A percentile compares a stretch with the other conserved stretches of the same genome.
These are phyloP conservation scores for Wallacemonas rigidus DNA, from an alignment of 208 protist species.

Conservation along the genomic window DNA sequence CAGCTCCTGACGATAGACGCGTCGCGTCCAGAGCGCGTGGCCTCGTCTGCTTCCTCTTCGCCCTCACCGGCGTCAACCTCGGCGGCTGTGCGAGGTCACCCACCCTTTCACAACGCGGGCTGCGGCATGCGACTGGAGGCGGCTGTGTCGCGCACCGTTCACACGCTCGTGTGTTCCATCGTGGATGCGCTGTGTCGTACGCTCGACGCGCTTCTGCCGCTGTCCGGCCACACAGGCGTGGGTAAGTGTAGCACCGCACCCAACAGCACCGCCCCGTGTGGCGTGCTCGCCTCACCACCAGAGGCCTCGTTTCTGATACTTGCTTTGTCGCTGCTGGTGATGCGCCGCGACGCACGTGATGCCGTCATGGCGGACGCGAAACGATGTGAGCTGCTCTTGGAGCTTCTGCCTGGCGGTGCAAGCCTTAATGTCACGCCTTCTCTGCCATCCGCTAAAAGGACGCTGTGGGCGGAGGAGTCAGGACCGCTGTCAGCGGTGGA, in stretches of 20 bases:
- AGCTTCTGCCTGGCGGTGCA: conserved; percentile 1
- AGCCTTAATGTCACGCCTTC: neutral
- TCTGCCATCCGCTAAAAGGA: neutral
- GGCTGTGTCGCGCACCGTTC: conserved; percentile 51
- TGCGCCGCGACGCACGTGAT: conserved; percentile 1
- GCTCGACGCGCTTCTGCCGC: conserved; percentile 18
- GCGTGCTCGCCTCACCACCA: conserved; percentile 29
- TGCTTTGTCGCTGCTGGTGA: conserved; percentile 54
- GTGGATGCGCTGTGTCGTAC: conserved; percentile 38
- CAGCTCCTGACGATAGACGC: neutral
- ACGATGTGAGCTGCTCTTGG: neutral
- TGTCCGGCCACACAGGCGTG: neutral
- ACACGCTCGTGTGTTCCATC: conserved; percentile 42
- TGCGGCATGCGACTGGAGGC: conserved; percentile 48
- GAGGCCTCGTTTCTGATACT: conserved; percentile 46
- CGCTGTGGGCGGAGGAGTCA: neutral
- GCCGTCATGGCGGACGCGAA: conserved; percentile 1
- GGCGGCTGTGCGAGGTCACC: conserved; percentile 23
- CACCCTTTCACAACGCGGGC: conserved; percentile 26
- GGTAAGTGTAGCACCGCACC: too few relatives aligned
- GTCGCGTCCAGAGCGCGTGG: too few relatives aligned
- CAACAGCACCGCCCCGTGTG: conserved; percentile 3
- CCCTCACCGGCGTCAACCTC: conserved; percentile 4
- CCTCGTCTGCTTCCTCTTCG: neutral
- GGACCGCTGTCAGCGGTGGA: neutral